Evolutionary conservation across 2,329 filamentous ascomycete species (phyloP), one percentile per base, ranked within the genome.

Genomic region (Ophiostoma quercus): DNA sequence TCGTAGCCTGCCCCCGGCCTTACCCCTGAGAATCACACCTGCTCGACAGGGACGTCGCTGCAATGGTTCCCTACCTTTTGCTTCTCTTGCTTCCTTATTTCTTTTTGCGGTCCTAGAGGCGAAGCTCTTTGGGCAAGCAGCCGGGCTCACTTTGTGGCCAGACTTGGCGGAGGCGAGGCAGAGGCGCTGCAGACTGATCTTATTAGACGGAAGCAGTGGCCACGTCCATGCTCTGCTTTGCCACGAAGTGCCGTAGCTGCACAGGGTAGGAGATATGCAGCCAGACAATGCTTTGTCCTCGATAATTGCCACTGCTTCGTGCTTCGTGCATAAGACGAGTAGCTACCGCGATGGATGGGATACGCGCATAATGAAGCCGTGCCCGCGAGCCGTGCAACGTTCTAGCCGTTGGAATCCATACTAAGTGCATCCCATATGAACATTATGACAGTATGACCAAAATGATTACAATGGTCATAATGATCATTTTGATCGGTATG

Each of bases 1-100:
- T 34, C 34, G 43, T 47, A 47, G 51, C 51, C 51, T 57, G 51
- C 22, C 51, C 51, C 25, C 12, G 51, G 51, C 32, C 8, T 63
- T 63, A 63, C 60, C 60, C 60, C 60, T 63, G 60, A 63, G 32
- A 37, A 63, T 63, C 60, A 63, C 60, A 63, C 32, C 60, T 63
- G 60, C 16, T 63, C 19, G 19, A 63, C 32, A 37, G 29, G 60
- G 60, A 37, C 32, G 60, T 63, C 60, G 19, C 29, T 63, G 60
- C 60, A 63, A 63, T 63, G 60, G 60, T 37, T 63, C 32, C 60
- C 32, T 63, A 63, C 60, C 57, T n/a, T 32, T n/a, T 62, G 5
- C 57, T 22, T 32, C n/a, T 25, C 19, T 57, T 11, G 51, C n/a
- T 22, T 57, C 51, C 51, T 22, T 57, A 9, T 25, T 11, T 16